Conservation (phyloP, 345 rosid genomes). For the Hypericum androsaemum region DNA sequence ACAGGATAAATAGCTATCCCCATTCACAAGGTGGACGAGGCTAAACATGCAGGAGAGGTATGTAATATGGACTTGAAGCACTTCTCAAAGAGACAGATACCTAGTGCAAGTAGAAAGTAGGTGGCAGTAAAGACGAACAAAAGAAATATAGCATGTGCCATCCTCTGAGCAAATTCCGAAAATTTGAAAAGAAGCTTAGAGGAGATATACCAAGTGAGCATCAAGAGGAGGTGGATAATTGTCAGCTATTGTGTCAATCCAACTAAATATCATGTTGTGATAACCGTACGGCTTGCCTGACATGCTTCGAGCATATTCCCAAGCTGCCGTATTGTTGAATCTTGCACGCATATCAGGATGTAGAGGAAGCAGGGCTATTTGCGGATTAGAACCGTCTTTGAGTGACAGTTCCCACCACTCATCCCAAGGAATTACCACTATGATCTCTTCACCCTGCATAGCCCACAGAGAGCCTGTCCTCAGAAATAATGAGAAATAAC, state of each 20-base stretch:
- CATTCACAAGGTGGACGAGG: no score
- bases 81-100: no score
- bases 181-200: background rate
- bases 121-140: no score
- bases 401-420: slow-evolving; percentile 92
- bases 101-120: no score
- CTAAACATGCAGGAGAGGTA: no score
- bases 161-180: no score
- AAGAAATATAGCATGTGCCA: no score
- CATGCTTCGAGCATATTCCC: slow-evolving; percentile 95
- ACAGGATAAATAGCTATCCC: no score
- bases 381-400: slow-evolving; percentile 87
- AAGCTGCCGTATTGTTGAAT: slow-evolving; percentile 83
- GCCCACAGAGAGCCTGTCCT: slow-evolving; percentile 7
- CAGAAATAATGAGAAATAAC: background rate
- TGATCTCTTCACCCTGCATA: slow-evolving; percentile 85
- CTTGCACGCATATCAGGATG: slow-evolving; percentile 68
- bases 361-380: slow-evolving; percentile 79
- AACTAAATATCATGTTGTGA: slow-evolving; percentile 99
- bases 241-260: slow-evolving; percentile 87
- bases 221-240: slow-evolving; percentile 98
- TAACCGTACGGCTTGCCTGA: slow-evolving; percentile 94
- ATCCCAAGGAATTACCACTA: slow-evolving; percentile 85
- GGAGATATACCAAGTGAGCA: slow-evolving; percentile 84
- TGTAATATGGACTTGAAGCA: no score